Percentiles rank a stretch among this genome's conserved stretches.
These are phyloP conservation scores for Curvularia spicifera DNA, from an alignment of 2,329 filamentous ascomycete species.

Conservation along the genomic window DNA sequence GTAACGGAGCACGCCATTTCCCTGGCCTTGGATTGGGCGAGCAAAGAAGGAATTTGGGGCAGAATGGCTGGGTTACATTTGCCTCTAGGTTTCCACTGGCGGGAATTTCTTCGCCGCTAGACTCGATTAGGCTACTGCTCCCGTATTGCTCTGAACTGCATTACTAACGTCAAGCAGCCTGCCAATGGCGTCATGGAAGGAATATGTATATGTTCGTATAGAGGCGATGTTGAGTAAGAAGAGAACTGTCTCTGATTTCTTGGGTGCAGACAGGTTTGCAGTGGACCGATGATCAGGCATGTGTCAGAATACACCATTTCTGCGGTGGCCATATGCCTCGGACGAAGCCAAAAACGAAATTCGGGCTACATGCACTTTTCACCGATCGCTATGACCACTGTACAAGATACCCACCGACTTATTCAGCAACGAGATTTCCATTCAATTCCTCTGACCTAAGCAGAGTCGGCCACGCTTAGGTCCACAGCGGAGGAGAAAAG, in stretches of 20 bases:
- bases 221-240: not conserved
- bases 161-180: not conserved
- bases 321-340: not conserved
- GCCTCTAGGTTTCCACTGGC: slow-evolving; percentile 3
- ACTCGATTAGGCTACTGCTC: not conserved
- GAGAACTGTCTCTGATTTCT: not conserved
- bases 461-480: not conserved
- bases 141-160: not conserved
- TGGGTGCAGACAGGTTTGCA: not conserved
- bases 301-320: not conserved
- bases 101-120: not conserved
- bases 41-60: not conserved
- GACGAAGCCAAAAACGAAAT: not conserved
- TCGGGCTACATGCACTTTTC: not conserved
- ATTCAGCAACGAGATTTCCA: too few species aligned
- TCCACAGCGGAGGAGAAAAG: not conserved
- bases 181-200: slow-evolving; percentile 1
- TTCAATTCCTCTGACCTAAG: not conserved
- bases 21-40: slow-evolving; percentile 24
- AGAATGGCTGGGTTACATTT: slow-evolving; percentile 6
- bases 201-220: not conserved
- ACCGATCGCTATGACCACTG: not conserved
- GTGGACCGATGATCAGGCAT: not conserved
- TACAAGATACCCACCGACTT: not conserved
- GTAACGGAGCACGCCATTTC: slow-evolving; percentile 34